These are phyloP conservation scores for Pseudofabraea citricarpa DNA, from an alignment of 2,329 filamentous ascomycete genomes.

Conservation along the genomic window DNA sequence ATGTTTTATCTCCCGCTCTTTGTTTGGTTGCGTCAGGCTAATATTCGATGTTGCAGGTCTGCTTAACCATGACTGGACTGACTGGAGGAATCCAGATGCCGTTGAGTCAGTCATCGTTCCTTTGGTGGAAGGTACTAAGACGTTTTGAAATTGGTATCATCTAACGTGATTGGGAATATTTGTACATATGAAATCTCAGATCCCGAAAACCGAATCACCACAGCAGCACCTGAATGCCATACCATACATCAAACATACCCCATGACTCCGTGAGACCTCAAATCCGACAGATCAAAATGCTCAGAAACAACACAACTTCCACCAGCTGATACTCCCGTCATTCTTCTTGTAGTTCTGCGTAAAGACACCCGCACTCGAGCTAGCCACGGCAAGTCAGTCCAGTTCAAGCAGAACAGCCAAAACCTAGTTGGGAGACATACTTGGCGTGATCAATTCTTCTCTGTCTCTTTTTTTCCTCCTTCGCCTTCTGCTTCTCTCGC, in stretches of 20 bases:
- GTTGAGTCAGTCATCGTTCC: background rate
- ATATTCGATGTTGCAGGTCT: background rate
- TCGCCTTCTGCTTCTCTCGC: background rate
- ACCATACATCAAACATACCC: background rate
- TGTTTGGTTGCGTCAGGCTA: background rate
- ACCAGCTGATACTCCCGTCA: background rate
- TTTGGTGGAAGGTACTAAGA: background rate
- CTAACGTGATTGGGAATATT: no score
- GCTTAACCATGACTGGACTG: background rate
- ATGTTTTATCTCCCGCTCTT: conserved; percentile 27
- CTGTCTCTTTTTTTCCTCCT: background rate
- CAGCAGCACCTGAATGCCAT: background rate
- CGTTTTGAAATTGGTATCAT: no score
- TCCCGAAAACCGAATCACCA: background rate
- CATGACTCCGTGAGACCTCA: background rate
- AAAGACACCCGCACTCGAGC: background rate
- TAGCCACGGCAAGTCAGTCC: background rate
- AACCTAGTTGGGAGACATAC: background rate
- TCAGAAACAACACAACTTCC: background rate
- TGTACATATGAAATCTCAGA: no score
- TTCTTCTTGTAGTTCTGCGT: background rate
- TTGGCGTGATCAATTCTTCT: background rate
- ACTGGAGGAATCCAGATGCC: background rate
- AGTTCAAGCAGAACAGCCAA: background rate
- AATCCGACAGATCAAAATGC: background rate